These are phyloP conservation scores for Wilcoxina mikolae DNA, from an alignment of 495 filamentous ascomycete species.

Conservation along the genomic window DNA sequence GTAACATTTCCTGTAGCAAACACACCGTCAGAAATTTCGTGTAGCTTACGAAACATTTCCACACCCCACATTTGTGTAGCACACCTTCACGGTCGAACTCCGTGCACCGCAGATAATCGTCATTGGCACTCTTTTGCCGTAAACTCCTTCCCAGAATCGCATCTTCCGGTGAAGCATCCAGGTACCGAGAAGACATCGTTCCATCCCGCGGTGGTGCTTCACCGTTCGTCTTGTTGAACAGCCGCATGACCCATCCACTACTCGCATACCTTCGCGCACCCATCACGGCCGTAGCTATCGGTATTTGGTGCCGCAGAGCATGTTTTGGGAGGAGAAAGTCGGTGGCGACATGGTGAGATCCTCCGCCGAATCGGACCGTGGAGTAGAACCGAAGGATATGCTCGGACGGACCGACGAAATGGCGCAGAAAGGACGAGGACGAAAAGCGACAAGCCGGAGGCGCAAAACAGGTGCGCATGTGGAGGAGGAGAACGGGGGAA, in stretches of 20 bases:
- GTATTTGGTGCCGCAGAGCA: background rate
- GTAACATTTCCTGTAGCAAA: conserved; percentile 53
- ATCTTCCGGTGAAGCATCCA: conserved; percentile 26
- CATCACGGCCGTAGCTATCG: conserved; percentile 3
- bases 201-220: conserved; percentile 18
- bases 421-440: background rate
- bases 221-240: conserved; percentile 18
- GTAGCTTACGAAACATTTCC: background rate
- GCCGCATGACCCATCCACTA: conserved; percentile 13
- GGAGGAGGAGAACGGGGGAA: conserved; percentile 5
- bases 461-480: conserved; percentile 20
- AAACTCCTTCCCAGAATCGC: conserved; percentile 26
- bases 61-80: background rate
- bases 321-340: background rate
- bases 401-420: background rate
- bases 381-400: background rate
- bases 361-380: background rate
- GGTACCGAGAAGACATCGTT: conserved; percentile 22
- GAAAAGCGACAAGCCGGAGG: conserved; percentile 11
- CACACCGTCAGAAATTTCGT: conserved; percentile 2
- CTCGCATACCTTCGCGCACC: conserved; percentile 13
- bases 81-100: conserved; percentile 72
- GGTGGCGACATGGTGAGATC: background rate
- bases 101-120: conserved; percentile 57
- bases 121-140: conserved; percentile 23